Percentiles rank a stretch among this genome's conserved stretches.
Evolutionary conservation across 495 filamentous ascomycete genomes (phyloP).

Genomic region (Parathielavia appendiculata): DNA sequence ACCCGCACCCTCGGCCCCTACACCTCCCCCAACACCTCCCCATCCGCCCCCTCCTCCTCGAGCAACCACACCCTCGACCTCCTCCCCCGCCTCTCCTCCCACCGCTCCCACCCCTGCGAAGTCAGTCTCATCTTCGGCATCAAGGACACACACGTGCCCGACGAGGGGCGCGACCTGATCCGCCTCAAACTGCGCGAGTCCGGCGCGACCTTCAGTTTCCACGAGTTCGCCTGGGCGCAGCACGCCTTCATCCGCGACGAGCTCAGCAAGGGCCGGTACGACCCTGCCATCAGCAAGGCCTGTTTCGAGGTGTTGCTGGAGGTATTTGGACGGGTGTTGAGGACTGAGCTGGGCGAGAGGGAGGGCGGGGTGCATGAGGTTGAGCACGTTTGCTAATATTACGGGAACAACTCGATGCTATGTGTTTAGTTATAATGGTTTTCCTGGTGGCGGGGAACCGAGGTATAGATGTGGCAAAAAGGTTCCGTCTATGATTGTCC

Average conservation of each 20-base stretch:
- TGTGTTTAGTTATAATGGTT: too few relatives aligned
- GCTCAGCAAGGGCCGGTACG: constrained; percentile 86
- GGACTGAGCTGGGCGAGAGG: constrained; percentile 63
- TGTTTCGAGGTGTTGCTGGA: constrained; percentile 91
- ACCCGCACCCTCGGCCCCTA: constrained; percentile 61
- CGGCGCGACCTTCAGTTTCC: constrained; percentile 71
- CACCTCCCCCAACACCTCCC: constrained; percentile 29
- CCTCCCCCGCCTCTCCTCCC: constrained; percentile 51
- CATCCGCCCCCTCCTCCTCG: constrained; percentile 25
- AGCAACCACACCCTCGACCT: constrained; percentile 43
- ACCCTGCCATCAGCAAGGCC: constrained; percentile 78
- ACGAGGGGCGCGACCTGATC: constrained; percentile 79
- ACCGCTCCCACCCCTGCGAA: constrained; percentile 49
- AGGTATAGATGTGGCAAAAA: neutral
- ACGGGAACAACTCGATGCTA: too few relatives aligned
- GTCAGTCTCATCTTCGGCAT: constrained; percentile 88
- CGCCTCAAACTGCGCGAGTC: constrained; percentile 73
- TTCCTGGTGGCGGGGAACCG: too few relatives aligned
- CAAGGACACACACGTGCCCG: constrained; percentile 83
- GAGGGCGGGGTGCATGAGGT: constrained; percentile 31
- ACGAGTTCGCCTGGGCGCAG: constrained; percentile 88
- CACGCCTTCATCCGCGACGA: constrained; percentile 98
- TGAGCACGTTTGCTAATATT: constrained; percentile 30
- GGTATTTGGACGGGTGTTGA: constrained; percentile 73
- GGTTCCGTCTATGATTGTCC: neutral